Percentiles rank a stretch among this genome's conserved stretches.
These are phyloP conservation scores for Erythrophleum fordii DNA, from an alignment of 306 rosid species.

Conservation along the genomic window DNA sequence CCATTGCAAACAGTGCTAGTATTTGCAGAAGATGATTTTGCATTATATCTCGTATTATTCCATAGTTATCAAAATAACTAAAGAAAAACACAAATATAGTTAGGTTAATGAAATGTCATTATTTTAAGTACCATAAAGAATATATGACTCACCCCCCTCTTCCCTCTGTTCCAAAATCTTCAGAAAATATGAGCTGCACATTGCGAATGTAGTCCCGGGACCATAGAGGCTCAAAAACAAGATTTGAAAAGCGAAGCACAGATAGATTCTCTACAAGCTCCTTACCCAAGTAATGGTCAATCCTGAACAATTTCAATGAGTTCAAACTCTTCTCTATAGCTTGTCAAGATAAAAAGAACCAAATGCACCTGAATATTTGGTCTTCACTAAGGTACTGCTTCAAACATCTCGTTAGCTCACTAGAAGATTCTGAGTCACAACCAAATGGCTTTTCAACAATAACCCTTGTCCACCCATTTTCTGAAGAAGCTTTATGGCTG, in stretches of 20 bases:
- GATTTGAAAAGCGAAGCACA: conserved; percentile 97
- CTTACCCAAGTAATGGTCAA: conserved; percentile 98
- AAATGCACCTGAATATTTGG: conserved; percentile 84
- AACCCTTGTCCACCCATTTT: conserved; percentile 91
- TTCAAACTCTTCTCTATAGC: conserved; percentile 32
- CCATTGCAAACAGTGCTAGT: conserved; percentile 94
- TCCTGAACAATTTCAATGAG: conserved; percentile 55
- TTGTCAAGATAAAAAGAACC: conserved; percentile 18
- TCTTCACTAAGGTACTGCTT: conserved; percentile 88
- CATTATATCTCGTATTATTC: conserved; percentile 96
- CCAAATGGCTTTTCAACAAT: conserved; percentile 99
- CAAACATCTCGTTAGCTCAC: conserved; percentile 77
- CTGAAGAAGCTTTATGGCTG: conserved; percentile 81
- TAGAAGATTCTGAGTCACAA: conserved; percentile 81
- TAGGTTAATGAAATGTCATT: conserved; percentile 26
- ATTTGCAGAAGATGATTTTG: conserved; percentile 99
- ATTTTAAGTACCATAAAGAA: conserved; percentile 17
- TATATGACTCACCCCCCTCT: conserved; percentile 81
- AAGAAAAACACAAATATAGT: conserved; percentile 30
- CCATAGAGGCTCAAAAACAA: conserved; percentile 96
- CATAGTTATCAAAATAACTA: conserved; percentile 87
- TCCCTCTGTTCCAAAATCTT: conserved; percentile 98
- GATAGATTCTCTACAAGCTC: conserved; percentile 98
- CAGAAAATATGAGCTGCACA: conserved; percentile 95
- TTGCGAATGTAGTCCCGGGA: conserved; percentile 86